phyloP scores from a whole-genome alignment of 2,329 filamentous ascomycete species.

The Zymoseptoria crescenta region DNA sequence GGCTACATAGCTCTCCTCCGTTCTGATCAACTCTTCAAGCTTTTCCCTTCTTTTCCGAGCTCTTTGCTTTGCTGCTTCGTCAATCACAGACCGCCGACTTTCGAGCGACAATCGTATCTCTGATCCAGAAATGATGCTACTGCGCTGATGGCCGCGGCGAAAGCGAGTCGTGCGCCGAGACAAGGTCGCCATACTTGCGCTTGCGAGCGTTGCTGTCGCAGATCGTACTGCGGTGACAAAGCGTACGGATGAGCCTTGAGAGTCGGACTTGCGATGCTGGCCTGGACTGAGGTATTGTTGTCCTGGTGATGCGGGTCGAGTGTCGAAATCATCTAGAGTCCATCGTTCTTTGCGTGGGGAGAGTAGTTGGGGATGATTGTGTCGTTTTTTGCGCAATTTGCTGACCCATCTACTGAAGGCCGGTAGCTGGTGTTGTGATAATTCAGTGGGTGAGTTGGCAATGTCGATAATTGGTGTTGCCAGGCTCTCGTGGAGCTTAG shows the following conservation, averaged over 20 bases:
- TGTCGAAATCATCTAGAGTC: conserved; percentile 31
- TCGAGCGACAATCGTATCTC: conserved; percentile 59
- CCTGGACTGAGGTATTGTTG: conserved; percentile 3
- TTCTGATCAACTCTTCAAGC: conserved; percentile 75
- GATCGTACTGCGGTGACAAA: conserved; percentile 78
- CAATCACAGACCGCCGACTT: conserved; percentile 45
- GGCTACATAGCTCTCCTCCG: conserved; percentile 81
- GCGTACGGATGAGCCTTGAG: conserved; percentile 66
- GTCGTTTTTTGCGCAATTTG: conserved; percentile 54
- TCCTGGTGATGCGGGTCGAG: conserved; percentile 6
- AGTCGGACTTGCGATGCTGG: conserved; percentile 39
- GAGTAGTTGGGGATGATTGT: conserved; percentile 34
- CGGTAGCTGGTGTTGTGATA: conserved; percentile 4
- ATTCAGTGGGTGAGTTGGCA: neutral
- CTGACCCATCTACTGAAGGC: conserved; percentile 69
- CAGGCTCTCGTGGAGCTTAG: neutral
- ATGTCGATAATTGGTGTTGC: neutral
- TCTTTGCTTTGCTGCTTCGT: conserved; percentile 63
- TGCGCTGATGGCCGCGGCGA: conserved; percentile 51
- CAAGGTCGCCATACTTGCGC: conserved; percentile 58
- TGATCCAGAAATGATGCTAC: conserved; percentile 54
- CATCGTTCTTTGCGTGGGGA: conserved; percentile 30
- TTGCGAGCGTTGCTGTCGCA: conserved; percentile 68
- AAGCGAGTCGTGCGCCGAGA: conserved; percentile 50
- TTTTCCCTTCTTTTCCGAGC: conserved; percentile 69